Conservation (phyloP, 805 yeast species). For the Metschnikowia rubicola region DNA sequence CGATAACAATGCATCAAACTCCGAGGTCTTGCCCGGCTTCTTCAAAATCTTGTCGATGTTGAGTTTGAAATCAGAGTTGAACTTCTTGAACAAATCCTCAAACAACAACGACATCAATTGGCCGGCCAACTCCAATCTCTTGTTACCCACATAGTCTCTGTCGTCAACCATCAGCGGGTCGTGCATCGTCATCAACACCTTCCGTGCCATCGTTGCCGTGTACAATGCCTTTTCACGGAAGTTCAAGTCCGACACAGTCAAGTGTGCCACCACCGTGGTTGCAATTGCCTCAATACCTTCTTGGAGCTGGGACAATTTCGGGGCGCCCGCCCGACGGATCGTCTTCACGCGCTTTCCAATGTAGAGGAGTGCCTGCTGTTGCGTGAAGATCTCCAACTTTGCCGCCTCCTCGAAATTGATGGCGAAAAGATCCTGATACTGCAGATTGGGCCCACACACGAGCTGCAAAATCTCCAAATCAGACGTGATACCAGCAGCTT, state of each 20-base stretch:
- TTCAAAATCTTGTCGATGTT: constrained; percentile 90
- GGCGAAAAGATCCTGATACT: constrained; percentile 88
- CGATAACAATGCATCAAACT: constrained; percentile 87
- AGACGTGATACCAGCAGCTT: constrained; percentile 91
- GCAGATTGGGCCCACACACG: constrained; percentile 86
- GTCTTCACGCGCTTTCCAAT: constrained; percentile 91
- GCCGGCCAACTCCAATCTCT: constrained; percentile 95
- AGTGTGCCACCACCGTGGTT: constrained; percentile 92
- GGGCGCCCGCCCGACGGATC: constrained; percentile 79
- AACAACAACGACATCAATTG: constrained; percentile 91
- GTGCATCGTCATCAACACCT: constrained; percentile 93
- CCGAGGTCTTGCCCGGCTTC: constrained; percentile 91
- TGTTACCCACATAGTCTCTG: constrained; percentile 97
- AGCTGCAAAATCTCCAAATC: constrained; percentile 91
- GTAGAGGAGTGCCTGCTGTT: constrained; percentile 88
- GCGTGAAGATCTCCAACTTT: constrained; percentile 78
- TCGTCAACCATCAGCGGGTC: constrained; percentile 96
- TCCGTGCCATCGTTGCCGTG: constrained; percentile 93
- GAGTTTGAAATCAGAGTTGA: constrained; percentile 90
- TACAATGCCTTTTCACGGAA: constrained; percentile 93
- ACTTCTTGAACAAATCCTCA: constrained; percentile 95
- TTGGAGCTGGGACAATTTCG: constrained; percentile 74
- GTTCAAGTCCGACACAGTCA: constrained; percentile 78
- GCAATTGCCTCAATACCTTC: constrained; percentile 98
- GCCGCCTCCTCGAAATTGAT: constrained; percentile 94